Conservation (phyloP, 352 stramenopile genomes). For the Phytophthora tubulina region DNA sequence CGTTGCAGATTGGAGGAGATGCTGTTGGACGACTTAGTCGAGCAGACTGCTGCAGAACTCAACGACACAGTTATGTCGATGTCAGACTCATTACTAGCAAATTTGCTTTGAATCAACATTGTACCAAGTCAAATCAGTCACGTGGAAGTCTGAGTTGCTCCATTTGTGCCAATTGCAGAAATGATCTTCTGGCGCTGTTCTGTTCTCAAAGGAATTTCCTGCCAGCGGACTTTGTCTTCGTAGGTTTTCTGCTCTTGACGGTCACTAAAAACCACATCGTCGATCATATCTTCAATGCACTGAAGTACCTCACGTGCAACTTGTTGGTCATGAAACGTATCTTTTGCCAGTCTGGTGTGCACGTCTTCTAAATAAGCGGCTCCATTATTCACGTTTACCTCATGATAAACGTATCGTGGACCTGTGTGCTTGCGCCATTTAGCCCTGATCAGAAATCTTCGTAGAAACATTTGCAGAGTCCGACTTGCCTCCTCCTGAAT, state of each 20-base stretch:
- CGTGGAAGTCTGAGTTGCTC: not conserved
- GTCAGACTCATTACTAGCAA: slow-evolving; percentile 50
- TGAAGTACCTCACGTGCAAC: slow-evolving; percentile 40
- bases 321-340: slow-evolving; percentile 41
- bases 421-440: slow-evolving; percentile 5
- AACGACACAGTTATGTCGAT: slow-evolving; percentile 48
- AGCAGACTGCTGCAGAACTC: slow-evolving; percentile 50
- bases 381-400: not conserved
- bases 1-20: slow-evolving; percentile 54
- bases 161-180: slow-evolving; percentile 16
- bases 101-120: slow-evolving; percentile 30
- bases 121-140: not conserved
- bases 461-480: slow-evolving; percentile 51
- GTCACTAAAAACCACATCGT: slow-evolving; percentile 34
- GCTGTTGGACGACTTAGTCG: slow-evolving; percentile 52
- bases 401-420: too few relatives aligned
- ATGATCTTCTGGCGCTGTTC: slow-evolving; percentile 46
- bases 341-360: slow-evolving; percentile 9
- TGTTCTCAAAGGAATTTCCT: slow-evolving; percentile 54
- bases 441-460: slow-evolving; percentile 19
- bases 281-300: slow-evolving; percentile 44
- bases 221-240: slow-evolving; percentile 34
- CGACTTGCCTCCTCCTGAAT: slow-evolving; percentile 45
- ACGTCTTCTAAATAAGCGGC: slow-evolving; percentile 19
- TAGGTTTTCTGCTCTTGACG: slow-evolving; percentile 30